These are phyloP conservation scores for Colletotrichum falcatum DNA, from an alignment of 2,329 filamentous ascomycete genomes.

Conservation along the genomic window DNA sequence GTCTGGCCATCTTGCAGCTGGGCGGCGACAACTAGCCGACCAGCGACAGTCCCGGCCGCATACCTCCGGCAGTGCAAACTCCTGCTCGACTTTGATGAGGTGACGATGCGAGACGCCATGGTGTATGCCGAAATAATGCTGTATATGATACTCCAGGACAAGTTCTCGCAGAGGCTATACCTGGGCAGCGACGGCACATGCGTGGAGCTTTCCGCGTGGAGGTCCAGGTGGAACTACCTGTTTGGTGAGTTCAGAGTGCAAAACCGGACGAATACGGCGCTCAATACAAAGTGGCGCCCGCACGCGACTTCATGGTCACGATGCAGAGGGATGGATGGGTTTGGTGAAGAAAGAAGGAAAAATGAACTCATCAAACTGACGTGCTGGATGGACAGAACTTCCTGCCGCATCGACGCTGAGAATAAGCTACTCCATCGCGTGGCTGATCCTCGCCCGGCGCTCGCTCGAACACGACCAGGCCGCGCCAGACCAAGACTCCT, in stretches of 20 bases:
- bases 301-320: too few species aligned
- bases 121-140: slow-evolving; percentile 54
- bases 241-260: slow-evolving; percentile 45
- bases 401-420: slow-evolving; percentile 50
- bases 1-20: slow-evolving; percentile 46
- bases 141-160: slow-evolving; percentile 52
- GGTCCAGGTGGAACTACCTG: slow-evolving; percentile 51
- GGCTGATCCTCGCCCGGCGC: slow-evolving; percentile 47
- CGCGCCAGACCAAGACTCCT: slow-evolving; percentile 34
- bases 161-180: slow-evolving; percentile 48
- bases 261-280: neutral
- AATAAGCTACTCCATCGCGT: slow-evolving; percentile 51
- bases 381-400: slow-evolving; percentile 43
- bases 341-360: neutral
- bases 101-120: slow-evolving; percentile 56
- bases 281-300: neutral
- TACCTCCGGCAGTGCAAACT: slow-evolving; percentile 56
- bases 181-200: slow-evolving; percentile 49
- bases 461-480: slow-evolving; percentile 35
- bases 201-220: slow-evolving; percentile 50
- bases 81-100: slow-evolving; percentile 54
- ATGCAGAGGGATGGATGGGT: neutral
- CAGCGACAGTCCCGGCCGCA: slow-evolving; percentile 51
- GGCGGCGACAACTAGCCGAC: slow-evolving; percentile 55
- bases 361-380: neutral